phyloP scores from a whole-genome alignment of 2,329 filamentous ascomycete genomes.

The Chrysoporthe austroafricana region DNA sequence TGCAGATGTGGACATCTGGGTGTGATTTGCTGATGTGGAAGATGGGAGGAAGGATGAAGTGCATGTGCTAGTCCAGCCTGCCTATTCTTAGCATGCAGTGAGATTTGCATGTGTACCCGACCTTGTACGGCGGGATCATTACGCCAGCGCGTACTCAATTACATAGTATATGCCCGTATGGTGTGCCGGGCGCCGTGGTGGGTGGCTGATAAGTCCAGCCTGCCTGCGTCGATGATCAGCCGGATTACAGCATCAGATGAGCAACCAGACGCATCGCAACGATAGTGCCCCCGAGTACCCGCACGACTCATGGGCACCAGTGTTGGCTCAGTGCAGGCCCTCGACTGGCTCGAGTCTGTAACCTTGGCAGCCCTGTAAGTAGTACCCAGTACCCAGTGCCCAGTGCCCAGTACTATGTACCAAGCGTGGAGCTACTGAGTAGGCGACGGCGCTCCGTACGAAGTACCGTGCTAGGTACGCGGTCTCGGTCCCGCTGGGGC shows the following conservation, averaged over 20 bases:
- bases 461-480: neutral
- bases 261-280: neutral
- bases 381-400: too few species aligned
- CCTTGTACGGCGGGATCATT: neutral
- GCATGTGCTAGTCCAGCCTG: neutral
- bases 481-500: neutral
- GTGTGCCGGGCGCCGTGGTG: neutral
- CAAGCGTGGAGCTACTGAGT: too few species aligned
- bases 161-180: neutral
- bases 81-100: conserved; percentile 16
- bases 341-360: too few species aligned
- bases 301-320: neutral
- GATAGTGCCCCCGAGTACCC: neutral
- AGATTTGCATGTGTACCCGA: conserved; percentile 12
- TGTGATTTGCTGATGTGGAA: conserved; percentile 3
- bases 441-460: neutral
- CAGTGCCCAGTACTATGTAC: neutral
- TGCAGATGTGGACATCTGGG: neutral
- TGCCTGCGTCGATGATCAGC: neutral
- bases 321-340: too few species aligned
- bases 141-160: neutral
- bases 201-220: conserved; percentile 5
- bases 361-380: too few species aligned
- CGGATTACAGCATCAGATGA: conserved; percentile 2
- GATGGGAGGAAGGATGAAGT: neutral